Conservation (phyloP, 768 basidiomycete genomes). For the Trametes cingulata region DNA sequence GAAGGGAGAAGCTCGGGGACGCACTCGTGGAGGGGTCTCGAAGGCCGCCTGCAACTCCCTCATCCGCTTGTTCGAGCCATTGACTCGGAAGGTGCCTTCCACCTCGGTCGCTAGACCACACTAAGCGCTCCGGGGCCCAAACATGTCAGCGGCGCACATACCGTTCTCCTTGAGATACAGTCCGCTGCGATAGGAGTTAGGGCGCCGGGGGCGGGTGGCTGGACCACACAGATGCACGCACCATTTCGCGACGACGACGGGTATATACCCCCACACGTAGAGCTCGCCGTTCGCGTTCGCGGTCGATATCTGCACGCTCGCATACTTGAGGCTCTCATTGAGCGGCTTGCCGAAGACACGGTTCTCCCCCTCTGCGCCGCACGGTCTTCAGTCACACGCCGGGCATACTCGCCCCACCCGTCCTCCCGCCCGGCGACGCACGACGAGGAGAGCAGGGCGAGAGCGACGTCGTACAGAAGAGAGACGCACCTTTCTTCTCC, state of each 20-base stretch:
- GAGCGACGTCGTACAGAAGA: too few relatives aligned
- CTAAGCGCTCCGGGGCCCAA: neutral
- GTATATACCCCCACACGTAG: constrained; percentile 93
- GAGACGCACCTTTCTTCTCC: constrained; percentile 41
- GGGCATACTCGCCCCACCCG: constrained; percentile 1
- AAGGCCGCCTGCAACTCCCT: constrained; percentile 91
- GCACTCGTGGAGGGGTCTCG: constrained; percentile 83
- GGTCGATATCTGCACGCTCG: constrained; percentile 92
- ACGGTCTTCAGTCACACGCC: constrained; percentile 19
- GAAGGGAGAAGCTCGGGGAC: constrained; percentile 24
- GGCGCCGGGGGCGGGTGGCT: constrained; percentile 1
- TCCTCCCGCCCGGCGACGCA: neutral
- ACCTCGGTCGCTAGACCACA: constrained; percentile 75
- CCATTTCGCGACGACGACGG: constrained; percentile 98
- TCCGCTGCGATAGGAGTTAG: constrained; percentile 53
- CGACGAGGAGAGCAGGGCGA: neutral
- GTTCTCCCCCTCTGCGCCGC: constrained; percentile 37
- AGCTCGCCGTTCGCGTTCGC: constrained; percentile 79
- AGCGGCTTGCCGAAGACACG: constrained; percentile 86
- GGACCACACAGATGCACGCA: constrained; percentile 46
- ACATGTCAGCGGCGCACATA: constrained; percentile 33
- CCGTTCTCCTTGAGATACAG: constrained; percentile 94
- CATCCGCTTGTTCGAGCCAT: constrained; percentile 94
- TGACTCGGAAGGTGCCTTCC: constrained; percentile 92
- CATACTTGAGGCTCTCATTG: constrained; percentile 79